Evolutionary conservation across 768 basidiomycete species (phyloP).

Genomic region (Calocybe cyanea): DNA sequence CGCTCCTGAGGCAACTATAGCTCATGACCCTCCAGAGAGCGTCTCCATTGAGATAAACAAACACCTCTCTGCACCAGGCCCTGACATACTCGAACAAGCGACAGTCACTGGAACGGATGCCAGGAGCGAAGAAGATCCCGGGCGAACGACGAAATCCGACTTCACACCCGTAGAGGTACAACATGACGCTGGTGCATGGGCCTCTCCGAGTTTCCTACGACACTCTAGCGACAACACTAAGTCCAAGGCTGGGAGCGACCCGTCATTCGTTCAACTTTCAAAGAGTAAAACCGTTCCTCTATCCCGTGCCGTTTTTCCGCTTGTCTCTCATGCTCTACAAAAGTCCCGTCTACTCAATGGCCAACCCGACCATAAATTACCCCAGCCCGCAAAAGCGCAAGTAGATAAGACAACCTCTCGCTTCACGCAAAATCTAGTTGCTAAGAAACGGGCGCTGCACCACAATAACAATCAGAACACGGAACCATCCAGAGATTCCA

Average conservation of each 20-base stretch:
- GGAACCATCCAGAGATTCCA: neutral
- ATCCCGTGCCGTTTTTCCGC: neutral
- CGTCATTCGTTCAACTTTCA: neutral
- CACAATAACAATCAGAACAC: constrained; percentile 6
- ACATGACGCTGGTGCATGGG: constrained; percentile 19
- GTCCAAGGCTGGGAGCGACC: neutral
- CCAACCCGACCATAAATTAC: neutral
- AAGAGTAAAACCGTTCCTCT: neutral
- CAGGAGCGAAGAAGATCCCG: too few species aligned
- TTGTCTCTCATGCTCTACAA: neutral
- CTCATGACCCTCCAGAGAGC: too few species aligned
- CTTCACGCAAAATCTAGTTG: neutral
- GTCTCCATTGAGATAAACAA: too few species aligned
- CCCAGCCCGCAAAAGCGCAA: neutral
- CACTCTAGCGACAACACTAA: neutral
- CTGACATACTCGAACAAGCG: too few species aligned
- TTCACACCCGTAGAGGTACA: neutral
- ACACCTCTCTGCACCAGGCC: too few species aligned
- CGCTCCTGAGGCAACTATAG: too few species aligned
- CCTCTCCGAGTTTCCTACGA: constrained; percentile 16
- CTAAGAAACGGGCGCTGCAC: neutral
- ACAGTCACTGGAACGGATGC: too few species aligned
- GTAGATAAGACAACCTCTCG: neutral
- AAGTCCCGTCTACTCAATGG: constrained; percentile 2
- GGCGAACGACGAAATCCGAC: too few species aligned